Percentiles rank a stretch among this genome's conserved stretches.
phyloP scores from a whole-genome alignment of 2,329 filamentous ascomycete genomes.

The Arthrobotrys pseudoclavata region DNA sequence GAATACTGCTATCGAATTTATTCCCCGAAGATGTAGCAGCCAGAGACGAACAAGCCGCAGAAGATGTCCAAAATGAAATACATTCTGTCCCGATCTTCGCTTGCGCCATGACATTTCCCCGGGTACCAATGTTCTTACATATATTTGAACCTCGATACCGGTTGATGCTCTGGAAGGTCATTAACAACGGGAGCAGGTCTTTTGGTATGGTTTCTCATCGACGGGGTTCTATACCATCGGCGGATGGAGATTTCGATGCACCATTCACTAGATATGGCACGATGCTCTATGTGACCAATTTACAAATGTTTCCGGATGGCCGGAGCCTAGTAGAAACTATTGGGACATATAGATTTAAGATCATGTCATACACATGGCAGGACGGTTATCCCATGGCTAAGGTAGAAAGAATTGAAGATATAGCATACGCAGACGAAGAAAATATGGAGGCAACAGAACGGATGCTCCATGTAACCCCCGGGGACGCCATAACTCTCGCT shows the following conservation, averaged over 20 bases:
- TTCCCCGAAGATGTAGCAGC: slow-evolving; percentile 76
- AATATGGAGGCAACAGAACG: slow-evolving; percentile 79
- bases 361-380: slow-evolving; percentile 74
- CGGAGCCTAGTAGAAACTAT: slow-evolving; percentile 84
- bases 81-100: slow-evolving; percentile 81
- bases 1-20: slow-evolving; percentile 75
- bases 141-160: slow-evolving; percentile 94
- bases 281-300: slow-evolving; percentile 79
- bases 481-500: slow-evolving; percentile 33
- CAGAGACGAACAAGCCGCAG: slow-evolving; percentile 70
- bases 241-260: slow-evolving; percentile 67
- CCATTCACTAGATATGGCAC: slow-evolving; percentile 83
- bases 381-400: slow-evolving; percentile 85
- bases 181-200: slow-evolving; percentile 77
- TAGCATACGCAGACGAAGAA: slow-evolving; percentile 85
- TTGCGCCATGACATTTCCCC: slow-evolving; percentile 83
- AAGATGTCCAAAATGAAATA: slow-evolving; percentile 68
- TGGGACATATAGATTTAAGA: slow-evolving; percentile 81
- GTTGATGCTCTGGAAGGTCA: slow-evolving; percentile 84
- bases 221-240: slow-evolving; percentile 73
- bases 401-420: slow-evolving; percentile 82
- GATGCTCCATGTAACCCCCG: neutral
- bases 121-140: slow-evolving; percentile 86
- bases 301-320: slow-evolving; percentile 81
- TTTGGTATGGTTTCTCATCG: slow-evolving; percentile 81